These are phyloP conservation scores for Wallacemonas sp. DNA, from an alignment of 208 protist species.

Conservation along the genomic window DNA sequence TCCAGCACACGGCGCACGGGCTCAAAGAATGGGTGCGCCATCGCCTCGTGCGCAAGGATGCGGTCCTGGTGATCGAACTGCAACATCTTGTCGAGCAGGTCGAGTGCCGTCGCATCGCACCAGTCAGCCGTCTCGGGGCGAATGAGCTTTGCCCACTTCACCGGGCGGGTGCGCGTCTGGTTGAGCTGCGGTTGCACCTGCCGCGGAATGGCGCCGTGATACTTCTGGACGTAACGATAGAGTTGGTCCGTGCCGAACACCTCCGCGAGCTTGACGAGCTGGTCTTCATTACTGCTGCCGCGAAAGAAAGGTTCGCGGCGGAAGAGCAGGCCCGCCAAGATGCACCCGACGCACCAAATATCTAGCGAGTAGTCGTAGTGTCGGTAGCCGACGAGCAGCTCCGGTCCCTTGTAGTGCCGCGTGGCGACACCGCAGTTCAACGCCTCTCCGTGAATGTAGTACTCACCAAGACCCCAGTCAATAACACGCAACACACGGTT, in stretches of 20 bases:
- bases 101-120: constrained; percentile 94
- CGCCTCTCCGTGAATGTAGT: constrained; percentile 97
- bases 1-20: constrained; percentile 68
- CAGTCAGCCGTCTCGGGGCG: constrained; percentile 48
- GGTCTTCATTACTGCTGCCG: constrained; percentile 98
- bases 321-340: constrained; percentile 99
- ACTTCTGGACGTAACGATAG: constrained; percentile 95
- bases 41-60: constrained; percentile 96
- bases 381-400: constrained; percentile 97
- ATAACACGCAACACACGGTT: constrained; percentile 95
- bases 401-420: constrained; percentile 98
- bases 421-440: constrained; percentile 99
- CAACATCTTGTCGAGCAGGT: constrained; percentile 97
- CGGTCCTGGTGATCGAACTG: constrained; percentile 97
- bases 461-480: constrained; percentile 99
- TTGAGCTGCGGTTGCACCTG: constrained; percentile 72
- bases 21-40: constrained; percentile 98
- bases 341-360: constrained; percentile 99
- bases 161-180: constrained; percentile 11
- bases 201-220: constrained; percentile 90
- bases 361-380: constrained; percentile 99
- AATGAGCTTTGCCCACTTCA: constrained; percentile 46
- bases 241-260: constrained; percentile 97
- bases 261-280: constrained; percentile 95
- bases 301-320: constrained; percentile 98